Percentiles rank a stretch among this genome's conserved stretches.
phyloP scores from a whole-genome alignment of 345 rosid genomes.

The Capsella bursapastoris region DNA sequence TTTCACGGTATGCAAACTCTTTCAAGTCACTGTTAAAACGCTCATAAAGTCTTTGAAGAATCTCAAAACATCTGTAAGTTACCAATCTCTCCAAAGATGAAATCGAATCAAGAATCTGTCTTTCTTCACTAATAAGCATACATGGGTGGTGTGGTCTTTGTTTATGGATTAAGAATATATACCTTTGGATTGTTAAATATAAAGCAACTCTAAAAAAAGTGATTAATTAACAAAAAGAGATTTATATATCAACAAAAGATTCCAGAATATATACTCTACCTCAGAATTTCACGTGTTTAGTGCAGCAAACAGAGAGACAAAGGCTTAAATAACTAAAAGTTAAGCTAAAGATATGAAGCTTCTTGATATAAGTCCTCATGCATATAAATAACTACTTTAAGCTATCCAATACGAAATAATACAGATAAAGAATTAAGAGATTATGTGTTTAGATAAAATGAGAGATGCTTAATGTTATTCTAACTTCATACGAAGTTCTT shows the following conservation, averaged over 20 bases:
- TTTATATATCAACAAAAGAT: conserved; percentile 38
- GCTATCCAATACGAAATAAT: conserved; percentile 28
- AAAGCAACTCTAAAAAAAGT: conserved; percentile 17
- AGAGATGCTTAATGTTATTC: conserved; percentile 17
- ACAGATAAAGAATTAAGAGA: conserved; percentile 27
- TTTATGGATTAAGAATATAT: conserved; percentile 44
- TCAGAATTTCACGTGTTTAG: conserved; percentile 37
- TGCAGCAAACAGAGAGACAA: conserved; percentile 30
- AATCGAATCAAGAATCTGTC: conserved; percentile 41
- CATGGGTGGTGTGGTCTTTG: conserved; percentile 43
- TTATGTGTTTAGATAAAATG: conserved; percentile 8
- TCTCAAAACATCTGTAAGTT: conserved; percentile 34
- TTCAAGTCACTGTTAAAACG: conserved; percentile 42
- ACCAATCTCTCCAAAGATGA: conserved; percentile 29
- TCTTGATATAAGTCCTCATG: conserved; percentile 35
- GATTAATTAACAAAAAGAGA: conserved; percentile 35
- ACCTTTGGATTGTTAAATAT: conserved; percentile 36
- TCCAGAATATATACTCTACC: conserved; percentile 31
- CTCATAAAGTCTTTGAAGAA: conserved; percentile 31
- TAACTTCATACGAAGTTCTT: conserved; percentile 1
- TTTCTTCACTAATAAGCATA: conserved; percentile 44
- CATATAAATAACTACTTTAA: conserved; percentile 15
- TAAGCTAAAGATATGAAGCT: conserved; percentile 34
- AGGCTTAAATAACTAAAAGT: conserved; percentile 16
- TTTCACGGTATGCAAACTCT: conserved; percentile 39